phyloP scores from a whole-genome alignment of 768 basidiomycete genomes.

The Boletus pseudo-olivaceus region DNA sequence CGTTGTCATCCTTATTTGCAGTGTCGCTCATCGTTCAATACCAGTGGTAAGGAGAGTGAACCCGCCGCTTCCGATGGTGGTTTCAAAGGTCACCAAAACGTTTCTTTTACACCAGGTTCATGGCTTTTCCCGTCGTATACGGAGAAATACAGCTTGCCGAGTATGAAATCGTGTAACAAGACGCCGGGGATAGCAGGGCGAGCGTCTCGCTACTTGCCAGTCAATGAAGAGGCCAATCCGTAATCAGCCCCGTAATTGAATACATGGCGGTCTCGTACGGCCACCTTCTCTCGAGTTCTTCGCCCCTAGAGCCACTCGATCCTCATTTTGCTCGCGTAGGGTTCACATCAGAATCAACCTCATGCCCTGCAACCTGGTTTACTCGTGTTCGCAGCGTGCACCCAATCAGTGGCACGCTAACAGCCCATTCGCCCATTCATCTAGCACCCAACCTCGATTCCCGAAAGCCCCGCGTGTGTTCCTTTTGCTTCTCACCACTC shows the following conservation, averaged over 20 bases:
- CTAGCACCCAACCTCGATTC: constrained; percentile 22
- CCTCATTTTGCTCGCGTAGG: constrained; percentile 36
- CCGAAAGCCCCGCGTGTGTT: constrained; percentile 24
- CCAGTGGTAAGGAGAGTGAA: background rate
- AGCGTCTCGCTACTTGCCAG: constrained; percentile 4
- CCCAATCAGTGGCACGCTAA: constrained; percentile 23
- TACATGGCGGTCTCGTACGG: constrained; percentile 18
- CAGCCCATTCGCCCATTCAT: constrained; percentile 28
- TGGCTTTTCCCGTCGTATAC: constrained; percentile 3
- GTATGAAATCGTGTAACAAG: constrained; percentile 7
- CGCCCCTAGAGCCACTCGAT: constrained; percentile 35
- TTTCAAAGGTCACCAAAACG: constrained; percentile 1
- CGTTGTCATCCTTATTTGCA: constrained; percentile 12
- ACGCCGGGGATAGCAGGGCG: constrained; percentile 8
- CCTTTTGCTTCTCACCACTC: constrained; percentile 28
- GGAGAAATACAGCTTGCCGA: constrained; percentile 5
- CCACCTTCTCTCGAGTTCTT: constrained; percentile 21
- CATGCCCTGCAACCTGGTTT: constrained; percentile 36
- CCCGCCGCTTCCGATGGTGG: background rate
- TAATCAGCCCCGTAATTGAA: constrained; percentile 13
- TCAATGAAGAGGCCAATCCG: background rate
- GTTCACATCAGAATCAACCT: constrained; percentile 35
- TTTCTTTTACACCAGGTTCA: constrained; percentile 8
- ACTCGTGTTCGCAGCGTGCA: constrained; percentile 36
- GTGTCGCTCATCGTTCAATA: background rate